Evolutionary conservation across 805 yeast species (phyloP), one percentile per base, ranked within the genome.

Genomic region (Debaryomyces hansenii): DNA sequence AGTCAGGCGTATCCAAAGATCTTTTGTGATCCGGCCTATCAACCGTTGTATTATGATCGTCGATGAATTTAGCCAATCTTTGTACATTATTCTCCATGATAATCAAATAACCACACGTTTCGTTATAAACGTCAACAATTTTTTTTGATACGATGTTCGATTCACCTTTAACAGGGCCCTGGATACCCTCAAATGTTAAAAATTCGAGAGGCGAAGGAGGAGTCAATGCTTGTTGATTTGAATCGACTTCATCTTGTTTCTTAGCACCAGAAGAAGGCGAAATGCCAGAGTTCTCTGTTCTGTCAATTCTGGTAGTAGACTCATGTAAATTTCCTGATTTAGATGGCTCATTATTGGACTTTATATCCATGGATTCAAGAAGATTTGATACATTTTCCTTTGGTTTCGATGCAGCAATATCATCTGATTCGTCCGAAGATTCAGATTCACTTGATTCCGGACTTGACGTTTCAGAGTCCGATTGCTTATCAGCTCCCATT

Each of bases 81-180:
- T 48, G 28, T 1, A 54, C 44, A 44, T 70, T 70, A 12, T 40
- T 31, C 9, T 53, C 44, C 16, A 68, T 50, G 7, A 64, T 49
- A 15, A 49, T 40, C 20, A 64, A 38, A n/a, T 63, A 50, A 0
- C 64, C 74, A 15, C 56, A 51, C 1, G 71, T 61, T 11, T 46
- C 46, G 36, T 56, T 53, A n/a, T 59, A 40, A 24, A 69, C 60
- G 39, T 59, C 57, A 4, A 42, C 37, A 15, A 60, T 57, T 37
- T 58, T 54, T n/a, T 52, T 49, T 14, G 37, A 18, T 12, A 59
- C 43, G 12, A 37, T 50, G 33, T 52, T 45, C 3, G 34, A 41
- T 3, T 50, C 36, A 7, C 31, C 33, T 2, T 36, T 29, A 5
- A 51, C 42, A 6, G 33, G 33, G 3, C 36, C 34, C 6, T 45